These are phyloP conservation scores for Erodium maritimum DNA, from an alignment of 345 rosid genomes.

Conservation along the genomic window DNA sequence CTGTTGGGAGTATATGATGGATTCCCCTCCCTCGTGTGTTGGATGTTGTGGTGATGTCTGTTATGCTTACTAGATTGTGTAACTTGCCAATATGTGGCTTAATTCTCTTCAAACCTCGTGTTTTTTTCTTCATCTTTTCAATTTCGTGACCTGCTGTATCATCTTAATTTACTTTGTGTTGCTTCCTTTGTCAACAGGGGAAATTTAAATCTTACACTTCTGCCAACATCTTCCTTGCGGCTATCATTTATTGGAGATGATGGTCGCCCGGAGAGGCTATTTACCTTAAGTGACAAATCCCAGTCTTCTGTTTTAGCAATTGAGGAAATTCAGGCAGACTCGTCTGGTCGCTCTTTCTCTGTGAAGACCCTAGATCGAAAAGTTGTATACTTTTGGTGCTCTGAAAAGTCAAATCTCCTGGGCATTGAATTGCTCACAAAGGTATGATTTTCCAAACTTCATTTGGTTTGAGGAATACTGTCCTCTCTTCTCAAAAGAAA, in stretches of 20 bases:
- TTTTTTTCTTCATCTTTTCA: too few relatives aligned
- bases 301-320: constrained; percentile 38
- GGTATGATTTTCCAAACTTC: constrained; percentile 31
- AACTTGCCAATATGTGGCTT: too few relatives aligned
- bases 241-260: constrained; percentile 74
- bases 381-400: constrained; percentile 76
- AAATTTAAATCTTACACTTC: constrained; percentile 51
- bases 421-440: constrained; percentile 75
- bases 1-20: too few relatives aligned
- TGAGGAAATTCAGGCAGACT: constrained; percentile 57
- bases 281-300: constrained; percentile 40
- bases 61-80: too few relatives aligned
- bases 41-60: too few relatives aligned
- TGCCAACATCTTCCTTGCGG: constrained; percentile 84
- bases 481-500: too few relatives aligned
- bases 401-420: constrained; percentile 80
- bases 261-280: constrained; percentile 58
- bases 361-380: constrained; percentile 44
- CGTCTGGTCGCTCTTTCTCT: constrained; percentile 76
- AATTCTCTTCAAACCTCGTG: too few relatives aligned
- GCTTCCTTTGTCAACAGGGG: constrained; percentile 42
- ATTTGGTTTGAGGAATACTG: too few relatives aligned
- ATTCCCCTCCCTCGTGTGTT: too few relatives aligned
- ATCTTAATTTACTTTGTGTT: too few relatives aligned
- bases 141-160: too few relatives aligned